Conservation (phyloP, 495 filamentous ascomycete species). For the Chaetomium tenue region DNA sequence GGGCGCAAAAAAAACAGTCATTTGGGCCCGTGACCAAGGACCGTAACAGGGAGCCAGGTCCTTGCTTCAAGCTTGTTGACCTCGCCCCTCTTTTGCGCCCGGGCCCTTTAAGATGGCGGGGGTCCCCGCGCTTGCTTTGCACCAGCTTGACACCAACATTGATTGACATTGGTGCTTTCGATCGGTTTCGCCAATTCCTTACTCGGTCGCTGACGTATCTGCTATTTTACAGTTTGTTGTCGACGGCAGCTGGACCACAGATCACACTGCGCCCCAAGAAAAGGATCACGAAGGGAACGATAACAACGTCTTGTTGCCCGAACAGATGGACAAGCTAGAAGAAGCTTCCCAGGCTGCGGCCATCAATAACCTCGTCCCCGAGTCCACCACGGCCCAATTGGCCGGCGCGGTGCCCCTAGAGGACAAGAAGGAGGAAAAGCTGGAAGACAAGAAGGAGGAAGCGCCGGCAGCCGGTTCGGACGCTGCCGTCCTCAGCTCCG, state of each 20-base stretch:
- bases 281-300: constrained; percentile 72
- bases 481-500: constrained; percentile 26
- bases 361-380: constrained; percentile 60
- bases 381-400: constrained; percentile 71
- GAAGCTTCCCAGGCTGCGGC: constrained; percentile 44
- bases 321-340: constrained; percentile 49
- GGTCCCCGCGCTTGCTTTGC: constrained; percentile 18
- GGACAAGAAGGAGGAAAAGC: constrained; percentile 21
- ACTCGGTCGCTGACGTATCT: constrained; percentile 23
- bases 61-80: constrained; percentile 15
- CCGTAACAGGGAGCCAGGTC: constrained; percentile 15
- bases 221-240: constrained; percentile 71
- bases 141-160: constrained; percentile 4
- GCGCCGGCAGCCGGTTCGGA: neutral
- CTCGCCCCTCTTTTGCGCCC: constrained; percentile 20
- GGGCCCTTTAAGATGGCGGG: constrained; percentile 16
- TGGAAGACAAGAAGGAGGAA: neutral
- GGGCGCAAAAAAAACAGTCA: constrained; percentile 20
- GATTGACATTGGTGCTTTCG: constrained; percentile 6
- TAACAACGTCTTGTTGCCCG: constrained; percentile 82
- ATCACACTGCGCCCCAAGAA: constrained; percentile 74
- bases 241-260: constrained; percentile 80
- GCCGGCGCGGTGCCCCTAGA: constrained; percentile 68
- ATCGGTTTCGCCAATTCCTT: neutral
- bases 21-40: constrained; percentile 17